Evolutionary conservation across 2,329 filamentous ascomycete genomes (phyloP).

Genomic region (Cytospora leucostoma): DNA sequence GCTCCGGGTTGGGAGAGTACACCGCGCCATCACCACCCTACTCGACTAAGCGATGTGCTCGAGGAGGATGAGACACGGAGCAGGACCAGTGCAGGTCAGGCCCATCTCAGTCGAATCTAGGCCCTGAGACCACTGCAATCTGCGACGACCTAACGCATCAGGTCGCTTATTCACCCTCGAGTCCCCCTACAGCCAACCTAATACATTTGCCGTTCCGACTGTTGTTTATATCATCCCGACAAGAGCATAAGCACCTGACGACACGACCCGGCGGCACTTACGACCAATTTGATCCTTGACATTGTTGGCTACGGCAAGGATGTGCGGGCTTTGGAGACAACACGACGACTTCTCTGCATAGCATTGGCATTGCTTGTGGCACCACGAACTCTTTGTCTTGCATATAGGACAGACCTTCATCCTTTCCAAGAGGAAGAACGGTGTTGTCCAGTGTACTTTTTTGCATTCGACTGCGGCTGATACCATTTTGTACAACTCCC

Average conservation of each 20-base stretch:
- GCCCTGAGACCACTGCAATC: background rate
- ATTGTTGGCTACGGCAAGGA: constrained; percentile 8
- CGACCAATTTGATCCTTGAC: background rate
- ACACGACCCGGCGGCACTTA: background rate
- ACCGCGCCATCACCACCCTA: constrained; percentile 82
- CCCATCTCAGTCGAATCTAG: constrained; percentile 55
- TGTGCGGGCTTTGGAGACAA: constrained; percentile 10
- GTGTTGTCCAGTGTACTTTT: constrained; percentile 11
- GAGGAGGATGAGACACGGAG: constrained; percentile 83
- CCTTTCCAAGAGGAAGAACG: background rate
- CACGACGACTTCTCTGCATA: constrained; percentile 15
- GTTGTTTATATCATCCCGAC: background rate
- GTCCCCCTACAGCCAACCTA: background rate
- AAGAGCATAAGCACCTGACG: background rate
- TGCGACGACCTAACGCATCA: constrained; percentile 7
- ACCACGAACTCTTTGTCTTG: constrained; percentile 8
- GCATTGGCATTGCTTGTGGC: constrained; percentile 18
- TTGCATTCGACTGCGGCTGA: constrained; percentile 9
- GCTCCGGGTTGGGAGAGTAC: constrained; percentile 74
- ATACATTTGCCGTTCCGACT: background rate
- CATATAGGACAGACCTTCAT: background rate
- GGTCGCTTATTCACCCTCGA: background rate
- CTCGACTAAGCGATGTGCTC: constrained; percentile 82
- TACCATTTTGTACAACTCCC: constrained; percentile 21
- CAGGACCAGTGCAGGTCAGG: constrained; percentile 70